A percentile compares a stretch with the other conserved stretches of the same genome.
These are phyloP conservation scores for Blastomyces silverae DNA, from an alignment of 2,329 filamentous ascomycete genomes.

Conservation along the genomic window DNA sequence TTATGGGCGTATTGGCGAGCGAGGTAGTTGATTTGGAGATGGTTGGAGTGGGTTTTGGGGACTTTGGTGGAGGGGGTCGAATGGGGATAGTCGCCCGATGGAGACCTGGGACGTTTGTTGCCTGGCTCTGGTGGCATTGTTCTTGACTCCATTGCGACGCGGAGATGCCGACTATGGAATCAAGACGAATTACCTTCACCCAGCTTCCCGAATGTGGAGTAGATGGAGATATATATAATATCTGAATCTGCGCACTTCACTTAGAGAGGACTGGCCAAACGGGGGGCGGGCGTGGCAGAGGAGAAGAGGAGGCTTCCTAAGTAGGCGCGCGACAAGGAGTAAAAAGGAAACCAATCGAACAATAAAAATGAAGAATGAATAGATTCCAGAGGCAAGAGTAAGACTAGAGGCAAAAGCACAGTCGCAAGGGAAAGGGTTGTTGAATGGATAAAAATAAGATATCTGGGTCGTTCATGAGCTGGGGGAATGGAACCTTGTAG, in stretches of 20 bases:
- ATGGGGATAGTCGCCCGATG: slow-evolving; percentile 34
- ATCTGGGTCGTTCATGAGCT: not conserved
- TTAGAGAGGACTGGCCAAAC: not conserved
- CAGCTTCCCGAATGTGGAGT: slow-evolving; percentile 5
- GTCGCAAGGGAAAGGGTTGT: not conserved
- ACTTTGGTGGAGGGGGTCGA: slow-evolving; percentile 44
- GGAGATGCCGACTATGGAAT: slow-evolving; percentile 3
- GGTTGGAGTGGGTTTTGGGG: slow-evolving; percentile 50
- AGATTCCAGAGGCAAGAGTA: too few relatives aligned
- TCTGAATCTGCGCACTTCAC: not conserved
- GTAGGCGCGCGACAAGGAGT: not conserved
- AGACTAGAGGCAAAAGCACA: not conserved
- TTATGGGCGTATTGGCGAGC: slow-evolving; percentile 56
- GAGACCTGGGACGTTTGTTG: slow-evolving; percentile 43
- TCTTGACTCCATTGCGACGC: slow-evolving; percentile 32
- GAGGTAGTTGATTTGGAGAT: slow-evolving; percentile 62
- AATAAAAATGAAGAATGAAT: not conserved
- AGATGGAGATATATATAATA: not conserved
- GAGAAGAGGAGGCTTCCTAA: not conserved
- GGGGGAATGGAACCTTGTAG: not conserved
- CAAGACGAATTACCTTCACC: not conserved
- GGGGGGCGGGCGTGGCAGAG: rapidly evolving
- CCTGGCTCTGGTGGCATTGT: slow-evolving; percentile 33
- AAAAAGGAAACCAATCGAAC: too few relatives aligned
- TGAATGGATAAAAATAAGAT: not conserved